Conservation (phyloP, 208 protist genomes). For the Trypanosoma grayi region DNA sequence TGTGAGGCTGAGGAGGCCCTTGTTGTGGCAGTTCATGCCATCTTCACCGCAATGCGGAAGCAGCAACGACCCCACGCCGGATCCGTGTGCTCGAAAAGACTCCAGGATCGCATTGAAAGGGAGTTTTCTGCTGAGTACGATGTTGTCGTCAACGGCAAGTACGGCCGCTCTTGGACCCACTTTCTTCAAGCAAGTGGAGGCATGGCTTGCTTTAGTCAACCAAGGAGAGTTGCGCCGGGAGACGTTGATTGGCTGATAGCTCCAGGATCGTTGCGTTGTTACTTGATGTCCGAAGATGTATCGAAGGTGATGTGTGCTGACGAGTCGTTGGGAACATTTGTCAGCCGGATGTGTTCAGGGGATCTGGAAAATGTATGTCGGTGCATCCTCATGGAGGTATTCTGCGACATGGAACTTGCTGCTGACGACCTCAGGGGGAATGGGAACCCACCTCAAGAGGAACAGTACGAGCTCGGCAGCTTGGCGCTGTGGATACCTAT, state of each 20-base stretch:
- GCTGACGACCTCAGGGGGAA: background rate
- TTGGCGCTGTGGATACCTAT: slow-evolving; percentile 15
- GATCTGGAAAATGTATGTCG: slow-evolving; percentile 18
- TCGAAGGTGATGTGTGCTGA: background rate
- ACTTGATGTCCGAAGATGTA: background rate
- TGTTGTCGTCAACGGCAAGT: slow-evolving; percentile 11
- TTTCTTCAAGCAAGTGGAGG: slow-evolving; percentile 6
- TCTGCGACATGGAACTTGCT: background rate
- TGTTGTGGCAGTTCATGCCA: background rate
- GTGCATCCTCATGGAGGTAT: slow-evolving; percentile 15
- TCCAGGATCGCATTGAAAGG: slow-evolving; percentile 23
- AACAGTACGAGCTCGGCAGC: slow-evolving; percentile 5
- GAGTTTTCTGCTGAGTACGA: slow-evolving; percentile 17
- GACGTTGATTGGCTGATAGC: slow-evolving; percentile 16
- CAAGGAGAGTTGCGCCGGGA: too few relatives aligned
- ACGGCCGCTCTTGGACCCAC: slow-evolving; percentile 11
- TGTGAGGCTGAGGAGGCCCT: background rate
- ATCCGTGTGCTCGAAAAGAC: slow-evolving; percentile 22
- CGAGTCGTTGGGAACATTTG: slow-evolving; percentile 1
- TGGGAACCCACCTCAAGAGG: background rate
- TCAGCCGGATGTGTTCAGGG: slow-evolving; percentile 5
- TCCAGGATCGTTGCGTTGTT: slow-evolving; percentile 14
- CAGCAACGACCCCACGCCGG: slow-evolving; percentile 5
- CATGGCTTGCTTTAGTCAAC: slow-evolving; percentile 13
- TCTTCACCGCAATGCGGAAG: background rate